Evolutionary conservation across 257 asterid species (phyloP), one percentile per base, ranked within the genome.

Genomic region (Penstemon newberryi): DNA sequence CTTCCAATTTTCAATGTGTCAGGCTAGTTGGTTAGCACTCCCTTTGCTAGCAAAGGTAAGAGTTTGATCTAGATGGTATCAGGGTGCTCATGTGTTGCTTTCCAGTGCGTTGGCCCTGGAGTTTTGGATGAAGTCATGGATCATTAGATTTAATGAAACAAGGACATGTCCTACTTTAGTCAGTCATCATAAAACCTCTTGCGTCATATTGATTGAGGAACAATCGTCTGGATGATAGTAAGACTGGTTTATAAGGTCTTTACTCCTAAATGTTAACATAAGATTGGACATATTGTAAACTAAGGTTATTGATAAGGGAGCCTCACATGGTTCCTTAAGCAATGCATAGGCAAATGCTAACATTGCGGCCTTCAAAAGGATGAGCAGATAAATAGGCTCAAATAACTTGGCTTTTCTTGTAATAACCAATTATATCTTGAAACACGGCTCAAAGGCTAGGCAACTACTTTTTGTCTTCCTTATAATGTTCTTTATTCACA

Each of bases 261-360:
- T 5, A 15, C n/a, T 47, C 64, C 56, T 53, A 50, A 60, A 39
- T 47, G 44, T 41, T 62, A 52, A 41, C 25, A 43, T 52, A 38
- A 55, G 42, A 41, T 50, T 3, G 58, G 39, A 47, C 41, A 58
- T 52, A 38, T 60, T 25, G 33, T 25, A 2, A 25, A 25, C 33
- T 25, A 25, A 25, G 33, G 33, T 25, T 25, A 25, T 25, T 25
- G 33, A 25, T 25, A 25, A 25, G 33, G 33, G 33, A 25, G 33
- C 33, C 33, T 25, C 33, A 25, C 33, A 25, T 25, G 33, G 33
- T 25, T 42, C 12, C 68, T 12, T 2, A 3, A 10, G 46, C 33
- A 71, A 44, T 57, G 67, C 49, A 6, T 67, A 8, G 41, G 57
- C 10, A 19, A 44, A 36, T 71, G 70, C 39, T 64, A 46, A 18